phyloP scores from a whole-genome alignment of 139 green algal species.

The Spirogloea muscicola region DNA sequence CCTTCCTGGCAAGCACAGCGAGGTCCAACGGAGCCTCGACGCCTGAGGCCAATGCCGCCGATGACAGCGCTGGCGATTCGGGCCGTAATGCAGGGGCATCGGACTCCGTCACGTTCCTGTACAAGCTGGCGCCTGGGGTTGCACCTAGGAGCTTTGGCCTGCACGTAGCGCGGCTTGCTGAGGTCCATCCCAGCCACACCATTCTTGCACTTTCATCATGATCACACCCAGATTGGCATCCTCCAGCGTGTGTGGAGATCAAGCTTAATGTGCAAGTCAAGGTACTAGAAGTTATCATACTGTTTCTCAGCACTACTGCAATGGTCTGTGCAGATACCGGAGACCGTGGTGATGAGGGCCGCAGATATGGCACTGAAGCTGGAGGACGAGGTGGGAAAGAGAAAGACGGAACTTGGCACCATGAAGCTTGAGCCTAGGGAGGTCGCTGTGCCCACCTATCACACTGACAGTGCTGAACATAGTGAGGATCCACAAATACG shows the following conservation, averaged over 20 bases:
- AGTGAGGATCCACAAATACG: no score
- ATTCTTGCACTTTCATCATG: not conserved
- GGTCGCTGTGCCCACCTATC: no score
- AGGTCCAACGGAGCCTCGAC: not conserved
- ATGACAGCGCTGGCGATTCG: not conserved
- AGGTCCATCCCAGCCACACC: conserved; percentile 43
- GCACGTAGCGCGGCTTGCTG: conserved; percentile 79
- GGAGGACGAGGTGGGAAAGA: conserved; percentile 10
- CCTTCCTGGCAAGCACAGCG: conserved; percentile 24
- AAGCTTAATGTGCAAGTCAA: not conserved
- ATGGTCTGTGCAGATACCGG: conserved; percentile 9
- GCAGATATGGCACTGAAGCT: conserved; percentile 12
- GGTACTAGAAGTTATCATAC: not conserved
- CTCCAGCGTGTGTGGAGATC: no score
- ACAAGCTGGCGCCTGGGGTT: conserved; percentile 68
- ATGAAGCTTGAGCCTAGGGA: no score
- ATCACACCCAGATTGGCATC: no score
- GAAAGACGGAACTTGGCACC: no score
- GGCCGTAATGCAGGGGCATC: not conserved
- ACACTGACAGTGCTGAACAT: no score
- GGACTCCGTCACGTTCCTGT: conserved; percentile 77
- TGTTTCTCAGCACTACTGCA: not conserved
- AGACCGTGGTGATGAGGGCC: conserved; percentile 1
- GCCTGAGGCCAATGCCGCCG: not conserved
- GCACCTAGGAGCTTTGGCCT: conserved; percentile 78